A percentile compares a stretch with the other conserved stretches of the same genome.
Conservation (phyloP, 2,329 filamentous ascomycete genomes). For the Cytospora mali region DNA sequence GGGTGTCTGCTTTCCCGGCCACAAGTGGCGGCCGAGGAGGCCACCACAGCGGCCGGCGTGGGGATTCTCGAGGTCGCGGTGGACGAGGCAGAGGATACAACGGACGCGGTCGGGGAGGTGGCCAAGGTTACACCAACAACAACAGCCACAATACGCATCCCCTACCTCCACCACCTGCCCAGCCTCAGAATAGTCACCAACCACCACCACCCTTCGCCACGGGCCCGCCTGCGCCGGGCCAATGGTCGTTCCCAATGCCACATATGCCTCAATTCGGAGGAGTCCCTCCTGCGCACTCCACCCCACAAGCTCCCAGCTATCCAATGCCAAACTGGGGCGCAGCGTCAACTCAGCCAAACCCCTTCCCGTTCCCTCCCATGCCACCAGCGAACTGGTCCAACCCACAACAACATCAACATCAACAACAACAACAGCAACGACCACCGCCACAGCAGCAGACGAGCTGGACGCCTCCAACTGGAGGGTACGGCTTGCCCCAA, state of each 20-base stretch:
- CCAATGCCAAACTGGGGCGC: slow-evolving; percentile 25
- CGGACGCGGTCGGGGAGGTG: slow-evolving; percentile 43
- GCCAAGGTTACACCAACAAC: slow-evolving; percentile 38
- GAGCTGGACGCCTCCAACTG: slow-evolving; percentile 24
- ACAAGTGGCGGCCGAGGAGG: slow-evolving; percentile 32
- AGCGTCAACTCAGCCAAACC: slow-evolving; percentile 15
- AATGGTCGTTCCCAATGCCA: slow-evolving; percentile 31
- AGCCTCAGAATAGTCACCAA: slow-evolving; percentile 30
- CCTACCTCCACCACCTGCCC: slow-evolving; percentile 15
- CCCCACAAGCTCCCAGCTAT: slow-evolving; percentile 25
- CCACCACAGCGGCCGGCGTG: slow-evolving; percentile 45
- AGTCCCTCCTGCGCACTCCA: slow-evolving; percentile 19
- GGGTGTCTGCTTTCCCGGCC: slow-evolving; percentile 16
- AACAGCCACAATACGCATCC: slow-evolving; percentile 27
- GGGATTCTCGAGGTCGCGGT: slow-evolving; percentile 51
- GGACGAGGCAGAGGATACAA: slow-evolving; percentile 43
- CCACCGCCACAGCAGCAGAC: slow-evolving; percentile 19
- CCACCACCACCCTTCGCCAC: slow-evolving; percentile 34
- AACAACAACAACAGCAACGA: slow-evolving; percentile 13
- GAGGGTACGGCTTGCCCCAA: slow-evolving; percentile 24
- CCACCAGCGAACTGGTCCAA: slow-evolving; percentile 25
- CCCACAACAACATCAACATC: slow-evolving; percentile 16
- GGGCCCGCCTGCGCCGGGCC: slow-evolving; percentile 27
- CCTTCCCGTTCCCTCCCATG: slow-evolving; percentile 25
- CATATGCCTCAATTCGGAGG: slow-evolving; percentile 26